Conservation (phyloP, 106 monocot genomes). For the Dendrobium catenatum region DNA sequence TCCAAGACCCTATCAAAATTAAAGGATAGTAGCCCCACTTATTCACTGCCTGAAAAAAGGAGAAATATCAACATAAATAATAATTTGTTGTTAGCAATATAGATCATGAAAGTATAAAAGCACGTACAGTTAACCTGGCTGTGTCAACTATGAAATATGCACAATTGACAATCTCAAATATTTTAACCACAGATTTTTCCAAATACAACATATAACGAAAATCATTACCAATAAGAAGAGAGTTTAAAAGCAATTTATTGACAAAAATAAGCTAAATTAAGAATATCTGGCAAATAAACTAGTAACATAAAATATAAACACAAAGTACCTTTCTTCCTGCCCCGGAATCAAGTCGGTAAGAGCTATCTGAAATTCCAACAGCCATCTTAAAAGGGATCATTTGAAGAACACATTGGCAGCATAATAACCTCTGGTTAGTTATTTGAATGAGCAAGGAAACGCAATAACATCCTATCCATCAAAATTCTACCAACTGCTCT, state of each 20-base stretch:
- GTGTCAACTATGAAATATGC: neutral
- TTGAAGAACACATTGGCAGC: conserved; percentile 8
- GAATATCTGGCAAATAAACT: neutral
- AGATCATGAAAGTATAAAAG: neutral
- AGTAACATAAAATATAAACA: neutral
- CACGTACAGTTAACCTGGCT: neutral
- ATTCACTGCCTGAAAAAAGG: conserved; percentile 71
- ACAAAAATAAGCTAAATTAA: neutral
- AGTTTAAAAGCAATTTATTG: neutral
- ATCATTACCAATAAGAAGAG: neutral
- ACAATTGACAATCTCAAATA: neutral
- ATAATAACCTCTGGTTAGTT: neutral
- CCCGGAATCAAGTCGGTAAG: conserved; percentile 56
- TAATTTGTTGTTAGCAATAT: neutral
- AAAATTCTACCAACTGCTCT: neutral
- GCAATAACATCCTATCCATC: neutral
- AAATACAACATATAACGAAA: neutral
- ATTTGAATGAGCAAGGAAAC: conserved; percentile 2
- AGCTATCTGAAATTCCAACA: conserved; percentile 73
- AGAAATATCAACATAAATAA: neutral
- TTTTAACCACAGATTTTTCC: too few relatives aligned
- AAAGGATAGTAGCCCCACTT: conserved; percentile 98
- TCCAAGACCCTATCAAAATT: conserved; percentile 96
- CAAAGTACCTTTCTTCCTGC: conserved; percentile 68
- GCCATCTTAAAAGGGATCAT: conserved; percentile 68